Evolutionary conservation across 371 early-diverging fungal genomes (phyloP), one percentile per base, ranked within the genome.

Genomic region (Hamiltosporidium tvaerminnensis): DNA sequence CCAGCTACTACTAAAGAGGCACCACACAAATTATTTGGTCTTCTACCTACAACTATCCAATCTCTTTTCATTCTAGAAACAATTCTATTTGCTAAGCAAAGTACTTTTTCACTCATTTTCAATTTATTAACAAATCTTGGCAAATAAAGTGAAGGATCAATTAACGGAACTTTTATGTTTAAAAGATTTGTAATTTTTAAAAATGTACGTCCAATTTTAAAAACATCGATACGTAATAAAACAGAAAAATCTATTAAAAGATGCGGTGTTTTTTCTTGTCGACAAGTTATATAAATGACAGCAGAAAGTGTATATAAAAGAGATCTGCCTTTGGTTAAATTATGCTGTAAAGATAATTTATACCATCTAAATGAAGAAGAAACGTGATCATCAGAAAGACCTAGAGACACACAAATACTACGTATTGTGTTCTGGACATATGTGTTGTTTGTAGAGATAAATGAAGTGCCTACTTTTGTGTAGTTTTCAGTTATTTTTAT

Each of bases 191-290:
- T 83, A 14, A 97, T 80, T 65, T 85, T 84, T 30, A 89, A 76
- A 79, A 93, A 96, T 0, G 89, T 86, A 0, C 84, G 82, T 59
- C 96, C 98, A 33, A 96, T 83, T 60, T 82, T 81, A 78, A 89
- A 96, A 10, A 95, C 92, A 79, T 90, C 66, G 2, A 77, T 59
- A 64, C 85, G 83, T 32, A 93, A 73, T 0, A 87, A 74, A 69
- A 91, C 93, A 0, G 92, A 83, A 71, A 98, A 95, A 74, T 98
- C 98, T 58, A 98, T 93, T 60, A 98, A 80, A 89, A 98, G 87
- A 69, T 90, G 89, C 5, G 78, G 75, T 7, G 86, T 87, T 65
- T 86, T 84, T 70, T 94, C 88, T 57, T 80, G 81, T 66, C 96
- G 82, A 75, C 93, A 93, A 23, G 87, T 88, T 53, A 92, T 87